These are phyloP conservation scores for Penicillium verhagenii DNA, from an alignment of 495 filamentous ascomycete genomes.

Conservation along the genomic window DNA sequence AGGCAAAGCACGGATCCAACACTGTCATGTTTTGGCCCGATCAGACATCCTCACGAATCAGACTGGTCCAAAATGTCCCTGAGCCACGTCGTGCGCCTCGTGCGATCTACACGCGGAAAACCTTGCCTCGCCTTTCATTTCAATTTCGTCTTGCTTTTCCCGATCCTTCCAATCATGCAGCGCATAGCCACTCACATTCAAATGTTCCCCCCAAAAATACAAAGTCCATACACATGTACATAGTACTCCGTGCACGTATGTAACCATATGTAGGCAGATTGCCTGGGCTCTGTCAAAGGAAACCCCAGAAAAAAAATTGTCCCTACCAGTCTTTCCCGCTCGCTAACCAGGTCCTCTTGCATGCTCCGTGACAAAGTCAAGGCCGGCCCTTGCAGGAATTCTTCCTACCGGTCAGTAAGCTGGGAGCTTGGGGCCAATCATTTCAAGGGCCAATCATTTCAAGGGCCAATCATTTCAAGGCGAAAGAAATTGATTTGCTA, in stretches of 20 bases:
- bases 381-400: constrained; percentile 4
- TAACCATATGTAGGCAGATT: too few relatives aligned
- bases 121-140: neutral
- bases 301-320: too few relatives aligned
- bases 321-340: too few relatives aligned
- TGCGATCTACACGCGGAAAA: neutral
- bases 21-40: neutral
- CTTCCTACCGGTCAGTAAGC: too few relatives aligned
- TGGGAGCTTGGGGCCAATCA: neutral
- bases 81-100: neutral
- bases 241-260: too few relatives aligned
- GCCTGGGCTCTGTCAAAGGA: too few relatives aligned
- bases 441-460: neutral
- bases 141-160: too few relatives aligned
- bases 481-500: too few relatives aligned
- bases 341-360: neutral
- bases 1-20: too few relatives aligned
- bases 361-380: neutral
- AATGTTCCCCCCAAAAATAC: too few relatives aligned
- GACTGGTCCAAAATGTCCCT: neutral
- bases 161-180: neutral
- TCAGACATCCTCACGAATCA: neutral
- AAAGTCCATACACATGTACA: too few relatives aligned
- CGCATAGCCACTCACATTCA: too few relatives aligned
- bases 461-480: neutral